Percentiles rank a stretch among this genome's conserved stretches.
Evolutionary conservation across 768 basidiomycete genomes (phyloP).

Genomic region (Cystofilobasidium ferigula): DNA sequence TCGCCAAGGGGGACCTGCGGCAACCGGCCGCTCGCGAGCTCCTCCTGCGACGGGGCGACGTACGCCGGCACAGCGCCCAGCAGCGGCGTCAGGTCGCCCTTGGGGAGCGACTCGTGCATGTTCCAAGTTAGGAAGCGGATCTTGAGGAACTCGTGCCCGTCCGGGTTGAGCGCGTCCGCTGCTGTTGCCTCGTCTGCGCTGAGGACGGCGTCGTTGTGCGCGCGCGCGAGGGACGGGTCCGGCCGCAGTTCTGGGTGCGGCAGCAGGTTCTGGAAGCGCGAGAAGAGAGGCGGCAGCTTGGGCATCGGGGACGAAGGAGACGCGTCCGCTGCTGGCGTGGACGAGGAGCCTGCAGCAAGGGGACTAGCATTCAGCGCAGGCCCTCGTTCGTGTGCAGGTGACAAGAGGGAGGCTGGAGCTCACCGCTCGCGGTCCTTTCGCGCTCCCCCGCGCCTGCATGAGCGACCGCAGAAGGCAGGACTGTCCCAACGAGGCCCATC

Average conservation of each 20-base stretch:
- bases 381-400: too few species aligned
- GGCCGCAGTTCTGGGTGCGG: neutral
- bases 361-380: too few species aligned
- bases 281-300: conserved; percentile 10
- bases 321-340: too few species aligned
- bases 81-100: conserved; percentile 24
- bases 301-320: too few species aligned
- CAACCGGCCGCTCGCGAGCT: neutral
- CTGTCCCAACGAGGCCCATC: too few species aligned
- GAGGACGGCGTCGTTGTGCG: neutral
- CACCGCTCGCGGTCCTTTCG: too few species aligned
- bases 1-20: conserved; percentile 3
- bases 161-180: neutral
- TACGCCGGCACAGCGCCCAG: conserved; percentile 18
- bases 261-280: conserved; percentile 17
- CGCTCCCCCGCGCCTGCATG: too few species aligned
- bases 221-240: neutral
- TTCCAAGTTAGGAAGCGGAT: conserved; percentile 25
- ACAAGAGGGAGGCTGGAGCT: too few species aligned
- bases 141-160: conserved; percentile 8
- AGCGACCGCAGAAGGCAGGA: too few species aligned
- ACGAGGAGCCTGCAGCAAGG: too few species aligned
- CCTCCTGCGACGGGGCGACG: neutral
- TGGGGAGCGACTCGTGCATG: conserved; percentile 25
- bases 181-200: neutral